Evolutionary conservation across 1,139 yeast genomes (phyloP).

Genomic region (Waltiozyma sp.): DNA sequence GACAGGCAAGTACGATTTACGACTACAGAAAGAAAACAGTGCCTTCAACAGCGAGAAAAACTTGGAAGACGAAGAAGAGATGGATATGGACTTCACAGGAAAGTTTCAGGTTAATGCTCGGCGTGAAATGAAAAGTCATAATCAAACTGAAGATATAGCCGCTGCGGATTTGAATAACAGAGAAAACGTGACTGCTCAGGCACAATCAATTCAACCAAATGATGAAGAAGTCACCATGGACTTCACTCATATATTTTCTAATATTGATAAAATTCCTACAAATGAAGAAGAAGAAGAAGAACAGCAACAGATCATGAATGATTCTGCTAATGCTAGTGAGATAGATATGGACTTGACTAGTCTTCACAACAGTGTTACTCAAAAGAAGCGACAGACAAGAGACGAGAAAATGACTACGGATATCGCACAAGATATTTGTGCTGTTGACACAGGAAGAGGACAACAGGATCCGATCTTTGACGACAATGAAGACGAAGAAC

Average conservation of each 20-base stretch:
- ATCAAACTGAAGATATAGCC: neutral
- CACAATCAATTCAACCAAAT: neutral
- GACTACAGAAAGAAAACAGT: neutral
- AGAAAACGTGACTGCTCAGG: too few species aligned
- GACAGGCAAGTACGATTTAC: neutral
- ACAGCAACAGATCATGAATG: neutral
- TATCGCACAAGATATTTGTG: conserved; percentile 12
- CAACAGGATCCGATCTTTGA: conserved; percentile 3
- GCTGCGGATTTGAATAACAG: neutral
- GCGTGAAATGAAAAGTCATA: neutral
- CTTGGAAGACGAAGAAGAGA: neutral
- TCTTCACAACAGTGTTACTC: neutral
- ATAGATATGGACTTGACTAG: neutral
- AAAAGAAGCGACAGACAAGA: neutral
- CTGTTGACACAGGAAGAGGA: neutral
- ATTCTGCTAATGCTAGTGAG: neutral
- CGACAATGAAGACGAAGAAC: conserved; percentile 12
- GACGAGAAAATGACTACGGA: conserved; percentile 20
- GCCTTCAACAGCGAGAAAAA: too few species aligned
- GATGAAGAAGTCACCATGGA: neutral
- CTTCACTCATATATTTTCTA: neutral
- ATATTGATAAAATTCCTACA: neutral
- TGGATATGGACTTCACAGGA: neutral
- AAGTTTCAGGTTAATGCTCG: neutral
- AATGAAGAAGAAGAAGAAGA: neutral